Evolutionary conservation across 805 yeast genomes (phyloP), one percentile per base, ranked within the genome.

Genomic region (Metschnikowia continentalis): DNA sequence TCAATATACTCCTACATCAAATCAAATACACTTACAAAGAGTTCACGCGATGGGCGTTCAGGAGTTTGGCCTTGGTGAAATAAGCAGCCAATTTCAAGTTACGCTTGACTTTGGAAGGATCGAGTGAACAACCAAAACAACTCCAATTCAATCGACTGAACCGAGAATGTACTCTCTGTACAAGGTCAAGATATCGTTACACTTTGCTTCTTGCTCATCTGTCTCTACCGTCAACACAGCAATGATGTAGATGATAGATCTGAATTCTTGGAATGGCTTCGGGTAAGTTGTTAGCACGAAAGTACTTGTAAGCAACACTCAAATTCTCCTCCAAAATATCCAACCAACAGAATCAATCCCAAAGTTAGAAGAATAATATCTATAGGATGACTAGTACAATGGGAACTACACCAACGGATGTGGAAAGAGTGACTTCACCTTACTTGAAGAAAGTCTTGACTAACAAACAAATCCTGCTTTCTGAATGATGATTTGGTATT

Each of bases 41-140:
- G 63, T 90, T 86, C 48, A 86, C 81, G 53, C 86, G 81, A 69
- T 94, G 99, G 6, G 86, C 85, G 35, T 88, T 84, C 56, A 86
- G 89, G 60, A 94, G 78, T 57, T 86, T 81, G 26, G 91, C 85
- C 64, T 81, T 84, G 13, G 99, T 90, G 76, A 94, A 95, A 71
- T 92, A 92, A 1, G 98, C 95, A 5, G 99, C 98, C 58, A 94
- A 75, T 69, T 94, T 98, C 64, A 94, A 77, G 68, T 90, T 91
- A 56, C 98, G 86, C 69, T 90, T 86, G 49, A 86, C 75, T 54
- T 84, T 83, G 30, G 79, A 78, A 11, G 84, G 76, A 32, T 86
- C 88, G 52, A 95, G 71, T 10, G 86, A 66, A 71, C 98, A 90
- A 71, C n/a, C n/a, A n/a, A n/a, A n/a, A n/a, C 99, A 91, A 3